A percentile compares a stretch with the other conserved stretches of the same genome.
phyloP scores from a whole-genome alignment of 2,329 filamentous ascomycete genomes.

The Zymoseptoria brevis region DNA sequence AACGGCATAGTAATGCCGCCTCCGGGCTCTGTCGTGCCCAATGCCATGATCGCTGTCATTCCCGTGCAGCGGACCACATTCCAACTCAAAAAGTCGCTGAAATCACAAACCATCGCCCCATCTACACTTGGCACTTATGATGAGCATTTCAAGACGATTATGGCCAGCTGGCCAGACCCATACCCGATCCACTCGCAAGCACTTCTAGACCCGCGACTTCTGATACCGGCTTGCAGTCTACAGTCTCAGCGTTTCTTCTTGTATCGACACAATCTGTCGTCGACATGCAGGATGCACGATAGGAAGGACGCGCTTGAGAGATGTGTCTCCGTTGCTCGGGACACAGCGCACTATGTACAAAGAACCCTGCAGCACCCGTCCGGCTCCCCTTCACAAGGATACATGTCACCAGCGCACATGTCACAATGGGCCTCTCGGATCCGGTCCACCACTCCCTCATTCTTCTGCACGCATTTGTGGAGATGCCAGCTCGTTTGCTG shows the following conservation, averaged over 20 bases:
- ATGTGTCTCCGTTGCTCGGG: conserved; percentile 65
- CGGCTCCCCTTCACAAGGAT: conserved; percentile 16
- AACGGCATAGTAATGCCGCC: conserved; percentile 39
- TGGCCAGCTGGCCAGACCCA: conserved; percentile 65
- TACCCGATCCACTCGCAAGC: conserved; percentile 61
- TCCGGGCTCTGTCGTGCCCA: conserved; percentile 45
- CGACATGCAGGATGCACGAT: conserved; percentile 57
- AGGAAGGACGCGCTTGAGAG: conserved; percentile 66
- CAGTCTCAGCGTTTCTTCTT: conserved; percentile 78
- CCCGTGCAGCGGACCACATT: conserved; percentile 73
- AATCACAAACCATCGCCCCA: conserved; percentile 56
- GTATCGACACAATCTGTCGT: conserved; percentile 79
- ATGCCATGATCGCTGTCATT: conserved; percentile 69
- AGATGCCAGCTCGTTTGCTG: conserved; percentile 75
- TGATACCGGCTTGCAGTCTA: conserved; percentile 69
- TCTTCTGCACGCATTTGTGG: conserved; percentile 79
- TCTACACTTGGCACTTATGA: conserved; percentile 72
- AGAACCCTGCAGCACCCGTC: conserved; percentile 48
- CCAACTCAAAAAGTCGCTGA: conserved; percentile 62
- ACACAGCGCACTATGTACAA: conserved; percentile 69
- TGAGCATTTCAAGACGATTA: conserved; percentile 66
- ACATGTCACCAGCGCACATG: conserved; percentile 26
- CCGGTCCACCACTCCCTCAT: conserved; percentile 60
- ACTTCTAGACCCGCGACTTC: conserved; percentile 62
- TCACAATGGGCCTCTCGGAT: conserved; percentile 49